Evolutionary conservation across 495 filamentous ascomycete species (phyloP), one percentile per base, ranked within the genome.

Genomic region (Lophiotrema nucula): DNA sequence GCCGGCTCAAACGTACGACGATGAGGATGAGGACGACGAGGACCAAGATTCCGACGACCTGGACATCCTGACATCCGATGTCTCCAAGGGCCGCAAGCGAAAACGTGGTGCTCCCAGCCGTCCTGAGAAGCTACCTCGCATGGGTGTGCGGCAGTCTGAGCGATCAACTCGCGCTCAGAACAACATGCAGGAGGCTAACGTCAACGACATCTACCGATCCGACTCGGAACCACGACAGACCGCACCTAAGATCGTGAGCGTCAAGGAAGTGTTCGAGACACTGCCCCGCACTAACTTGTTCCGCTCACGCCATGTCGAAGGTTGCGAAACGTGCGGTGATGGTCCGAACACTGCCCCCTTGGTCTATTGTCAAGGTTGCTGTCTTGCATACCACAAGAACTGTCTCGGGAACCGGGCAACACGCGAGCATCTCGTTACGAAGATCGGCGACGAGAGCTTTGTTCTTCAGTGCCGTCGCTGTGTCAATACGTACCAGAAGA

Each of bases 351-450:
- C 58, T 15, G 76, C 83, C 0, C 72, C 74, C 10, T 76, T 97
- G 19, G 76, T 97, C 3, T 87, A 80, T 63, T 99, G 95, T 62
- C 95, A 99, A 69, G 92, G 95, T 18, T 99, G 95, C 69, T 88
- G 83, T 2, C 77, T 81, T 21, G 77, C 87, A 0, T 96, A 89
- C 60, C 95, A 99, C 66, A 86, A 88, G 64, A 66, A 62, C 27
- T 99, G 95, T 67, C 76, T 99, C 13, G 89, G 91, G 18, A 69
- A 75, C n/a, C 83, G 92, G 16, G 80, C 74, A 26, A 69, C 61
- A 11, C 80, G 95, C 39, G 90, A 96, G 4, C 93, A 97, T 72
- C 76, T 92, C n/a, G 89, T 95, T 22, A 97, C 93, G n/a, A 97
- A 96, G 69, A 75, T 97, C 44, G 82, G 74, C 3, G 74, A 83